Conservation (phyloP, 2,329 filamentous ascomycete species). For the Lachnellula subtilissima region DNA sequence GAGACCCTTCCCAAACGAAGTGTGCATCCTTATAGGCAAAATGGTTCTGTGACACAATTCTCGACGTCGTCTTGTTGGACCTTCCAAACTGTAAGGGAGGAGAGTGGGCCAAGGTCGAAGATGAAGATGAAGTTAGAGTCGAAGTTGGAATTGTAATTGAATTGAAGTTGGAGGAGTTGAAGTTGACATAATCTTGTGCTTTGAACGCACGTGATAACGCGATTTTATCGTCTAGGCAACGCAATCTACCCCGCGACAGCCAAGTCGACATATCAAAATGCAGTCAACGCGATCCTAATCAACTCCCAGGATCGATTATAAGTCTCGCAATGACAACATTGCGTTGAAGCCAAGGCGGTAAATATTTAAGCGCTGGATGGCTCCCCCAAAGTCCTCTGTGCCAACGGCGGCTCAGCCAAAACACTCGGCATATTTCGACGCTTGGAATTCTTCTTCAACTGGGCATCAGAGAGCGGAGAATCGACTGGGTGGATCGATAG, state of each 20-base stretch:
- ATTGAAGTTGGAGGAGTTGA: not conserved
- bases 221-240: not conserved
- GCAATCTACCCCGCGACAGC: not conserved
- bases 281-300: not conserved
- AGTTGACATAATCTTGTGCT: not conserved
- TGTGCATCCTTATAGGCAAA: not conserved
- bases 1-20: not conserved
- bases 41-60: too few species aligned
- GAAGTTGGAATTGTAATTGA: not conserved
- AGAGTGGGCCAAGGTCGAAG: too few species aligned
- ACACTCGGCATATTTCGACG: conserved; percentile 50
- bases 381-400: conserved; percentile 18
- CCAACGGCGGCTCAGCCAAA: conserved; percentile 33
- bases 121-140: too few species aligned
- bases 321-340: not conserved
- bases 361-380: conserved; percentile 12
- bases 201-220: not conserved
- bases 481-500: conserved; percentile 52
- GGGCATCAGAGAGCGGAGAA: conserved; percentile 77
- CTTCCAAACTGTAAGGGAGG: too few species aligned
- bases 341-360: not conserved
- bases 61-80: too few species aligned
- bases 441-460: conserved; percentile 69
- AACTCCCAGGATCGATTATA: too few species aligned
- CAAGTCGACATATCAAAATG: not conserved